Conservation (phyloP, 2,329 filamentous ascomycete genomes). For the Xylariaceae sp. region DNA sequence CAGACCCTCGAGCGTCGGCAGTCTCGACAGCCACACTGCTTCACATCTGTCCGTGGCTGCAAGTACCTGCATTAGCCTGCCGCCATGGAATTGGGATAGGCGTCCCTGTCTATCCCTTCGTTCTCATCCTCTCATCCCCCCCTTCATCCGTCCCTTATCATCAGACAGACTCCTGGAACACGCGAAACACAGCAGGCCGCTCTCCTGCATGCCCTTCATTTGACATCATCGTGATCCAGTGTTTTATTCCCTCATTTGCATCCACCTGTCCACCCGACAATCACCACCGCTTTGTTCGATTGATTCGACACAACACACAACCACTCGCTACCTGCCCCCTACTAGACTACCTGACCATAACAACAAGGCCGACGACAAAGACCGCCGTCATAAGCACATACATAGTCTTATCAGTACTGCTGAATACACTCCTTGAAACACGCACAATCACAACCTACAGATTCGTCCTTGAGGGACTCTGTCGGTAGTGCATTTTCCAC, state of each 20-base stretch:
- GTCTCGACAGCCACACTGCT: too few relatives aligned
- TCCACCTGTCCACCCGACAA: constrained; percentile 1
- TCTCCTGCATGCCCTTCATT: too few relatives aligned
- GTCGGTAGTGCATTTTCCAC: too few relatives aligned
- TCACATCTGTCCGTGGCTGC: too few relatives aligned
- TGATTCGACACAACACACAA: constrained; percentile 9
- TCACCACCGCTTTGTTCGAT: constrained; percentile 15
- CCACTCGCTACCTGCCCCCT: constrained; percentile 2
- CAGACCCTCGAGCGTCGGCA: too few relatives aligned
- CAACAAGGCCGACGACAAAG: background rate
- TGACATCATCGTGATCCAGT: too few relatives aligned
- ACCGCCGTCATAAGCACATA: background rate
- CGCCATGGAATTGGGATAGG: too few relatives aligned
- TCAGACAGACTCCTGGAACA: background rate
- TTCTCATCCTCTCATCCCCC: background rate
- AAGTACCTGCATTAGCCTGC: too few relatives aligned
- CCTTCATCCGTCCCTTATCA: background rate
- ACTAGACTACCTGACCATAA: background rate
- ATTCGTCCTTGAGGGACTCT: constrained; percentile 12
- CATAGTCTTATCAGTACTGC: background rate
- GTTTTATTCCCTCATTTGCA: background rate
- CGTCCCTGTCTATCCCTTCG: background rate
- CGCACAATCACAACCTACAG: constrained; percentile 1
- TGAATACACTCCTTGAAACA: constrained; percentile 6
- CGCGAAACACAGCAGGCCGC: too few relatives aligned